Evolutionary conservation across 169 alveolate genomes (phyloP).

Genomic region (Plasmodium malariae): DNA sequence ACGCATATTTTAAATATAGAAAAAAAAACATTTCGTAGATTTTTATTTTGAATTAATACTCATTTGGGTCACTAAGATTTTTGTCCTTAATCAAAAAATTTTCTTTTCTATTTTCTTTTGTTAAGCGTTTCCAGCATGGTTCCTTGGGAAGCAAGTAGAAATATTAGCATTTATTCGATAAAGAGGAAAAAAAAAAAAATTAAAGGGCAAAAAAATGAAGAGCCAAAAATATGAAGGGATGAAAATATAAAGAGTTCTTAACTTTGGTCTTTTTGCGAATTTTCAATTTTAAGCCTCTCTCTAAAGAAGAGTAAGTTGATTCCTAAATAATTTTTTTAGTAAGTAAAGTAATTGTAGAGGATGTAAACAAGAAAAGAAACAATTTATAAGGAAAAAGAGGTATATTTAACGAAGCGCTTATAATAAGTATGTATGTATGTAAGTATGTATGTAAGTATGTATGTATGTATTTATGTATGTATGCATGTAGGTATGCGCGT

Average conservation of each 20-base stretch:
- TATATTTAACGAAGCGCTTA: background rate
- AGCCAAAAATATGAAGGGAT: background rate
- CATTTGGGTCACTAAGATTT: slow-evolving; percentile 53
- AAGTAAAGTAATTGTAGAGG: background rate
- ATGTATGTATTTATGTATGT: background rate
- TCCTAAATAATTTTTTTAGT: slow-evolving; percentile 2
- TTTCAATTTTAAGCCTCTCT: slow-evolving; percentile 34
- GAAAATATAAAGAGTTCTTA: slow-evolving; percentile 1
- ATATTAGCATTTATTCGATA: background rate
- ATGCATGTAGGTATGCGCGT: background rate
- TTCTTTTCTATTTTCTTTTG: slow-evolving; percentile 27
- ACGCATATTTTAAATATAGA: background rate
- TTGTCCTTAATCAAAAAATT: slow-evolving; percentile 58
- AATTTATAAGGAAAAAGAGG: background rate
- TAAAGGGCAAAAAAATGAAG: background rate
- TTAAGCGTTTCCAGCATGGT: slow-evolving; percentile 76
- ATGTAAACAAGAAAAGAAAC: background rate
- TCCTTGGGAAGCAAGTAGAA: slow-evolving; percentile 21
- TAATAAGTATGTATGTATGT: background rate
- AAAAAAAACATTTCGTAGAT: background rate
- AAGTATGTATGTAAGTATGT: background rate
- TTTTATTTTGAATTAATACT: slow-evolving; percentile 3
- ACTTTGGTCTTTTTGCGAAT: slow-evolving; percentile 52
- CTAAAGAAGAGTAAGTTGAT: slow-evolving; percentile 15
- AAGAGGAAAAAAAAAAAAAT: background rate